These are phyloP conservation scores for Plenodomus lindquistii DNA, from an alignment of 2,329 filamentous ascomycete species.

Conservation along the genomic window DNA sequence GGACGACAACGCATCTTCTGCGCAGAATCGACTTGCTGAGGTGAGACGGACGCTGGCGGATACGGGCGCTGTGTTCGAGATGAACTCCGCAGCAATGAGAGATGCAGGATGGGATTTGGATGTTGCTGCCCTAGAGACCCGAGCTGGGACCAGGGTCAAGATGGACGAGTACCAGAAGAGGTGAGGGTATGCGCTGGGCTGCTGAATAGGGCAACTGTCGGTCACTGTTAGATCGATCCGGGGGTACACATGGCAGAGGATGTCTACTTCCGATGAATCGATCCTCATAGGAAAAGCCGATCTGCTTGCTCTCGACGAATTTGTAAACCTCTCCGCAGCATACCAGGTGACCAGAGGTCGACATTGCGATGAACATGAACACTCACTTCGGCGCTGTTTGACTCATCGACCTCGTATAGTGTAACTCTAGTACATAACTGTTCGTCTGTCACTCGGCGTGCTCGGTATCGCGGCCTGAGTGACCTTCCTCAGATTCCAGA, in stretches of 20 bases:
- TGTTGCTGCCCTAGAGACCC: conserved; percentile 68
- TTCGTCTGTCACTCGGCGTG: not conserved
- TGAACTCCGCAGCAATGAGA: conserved; percentile 48
- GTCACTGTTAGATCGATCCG: not conserved
- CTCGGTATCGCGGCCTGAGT: not conserved
- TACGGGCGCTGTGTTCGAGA: conserved; percentile 50
- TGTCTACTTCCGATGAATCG: not conserved
- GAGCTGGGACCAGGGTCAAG: conserved; percentile 50
- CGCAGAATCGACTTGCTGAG: conserved; percentile 50
- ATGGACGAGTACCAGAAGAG: conserved; percentile 13
- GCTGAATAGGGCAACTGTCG: not conserved
- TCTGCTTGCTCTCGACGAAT: not conserved
- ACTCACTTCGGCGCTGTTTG: not conserved
- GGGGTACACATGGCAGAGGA: not conserved
- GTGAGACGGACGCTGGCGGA: conserved; percentile 45
- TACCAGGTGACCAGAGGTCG: not conserved
- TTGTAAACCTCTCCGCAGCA: not conserved
- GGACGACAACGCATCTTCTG: conserved; percentile 11
- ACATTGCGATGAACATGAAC: not conserved
- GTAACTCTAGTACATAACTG: not conserved
- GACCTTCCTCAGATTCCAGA: not conserved
- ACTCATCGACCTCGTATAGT: not conserved
- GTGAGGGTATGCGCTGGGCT: not conserved
- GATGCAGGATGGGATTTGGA: conserved; percentile 68
- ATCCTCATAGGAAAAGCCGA: not conserved